A percentile compares a stretch with the other conserved stretches of the same genome.
Evolutionary conservation across 495 filamentous ascomycete genomes (phyloP).

Genomic region (Acidomyces sp.): DNA sequence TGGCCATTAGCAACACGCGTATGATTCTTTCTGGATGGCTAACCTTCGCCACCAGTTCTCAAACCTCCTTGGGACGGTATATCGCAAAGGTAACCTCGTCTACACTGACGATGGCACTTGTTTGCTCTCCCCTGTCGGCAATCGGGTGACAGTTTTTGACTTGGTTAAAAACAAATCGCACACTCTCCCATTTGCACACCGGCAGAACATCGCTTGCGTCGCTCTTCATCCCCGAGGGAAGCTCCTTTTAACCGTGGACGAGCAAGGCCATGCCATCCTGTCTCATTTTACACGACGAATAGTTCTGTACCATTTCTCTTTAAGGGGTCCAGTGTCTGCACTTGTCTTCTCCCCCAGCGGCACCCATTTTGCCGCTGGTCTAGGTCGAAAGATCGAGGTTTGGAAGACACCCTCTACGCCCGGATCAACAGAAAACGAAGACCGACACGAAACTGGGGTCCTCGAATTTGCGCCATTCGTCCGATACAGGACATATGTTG

Average conservation of each 20-base stretch:
- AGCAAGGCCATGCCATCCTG: conserved; percentile 85
- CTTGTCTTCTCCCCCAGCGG: conserved; percentile 88
- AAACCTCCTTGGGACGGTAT: conserved; percentile 91
- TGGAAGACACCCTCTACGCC: conserved; percentile 91
- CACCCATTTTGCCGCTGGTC: conserved; percentile 71
- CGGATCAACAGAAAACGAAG: conserved; percentile 43
- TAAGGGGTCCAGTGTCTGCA: conserved; percentile 67
- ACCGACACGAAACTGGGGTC: conserved; percentile 41
- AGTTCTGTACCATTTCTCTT: conserved; percentile 83
- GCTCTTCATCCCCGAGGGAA: conserved; percentile 82
- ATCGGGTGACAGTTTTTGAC: conserved; percentile 90
- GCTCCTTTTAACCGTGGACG: conserved; percentile 79
- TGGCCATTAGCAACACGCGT: conserved; percentile 10
- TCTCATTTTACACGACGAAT: conserved; percentile 78
- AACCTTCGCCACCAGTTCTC: too few species aligned
- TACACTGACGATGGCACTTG: conserved; percentile 95
- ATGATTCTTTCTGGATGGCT: too few species aligned
- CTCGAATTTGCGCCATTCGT: conserved; percentile 93
- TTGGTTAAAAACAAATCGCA: conserved; percentile 92
- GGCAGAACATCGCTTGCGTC: conserved; percentile 78
- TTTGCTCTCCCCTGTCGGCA: conserved; percentile 93
- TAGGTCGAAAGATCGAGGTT: conserved; percentile 75
- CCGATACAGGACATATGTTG: conserved; percentile 67
- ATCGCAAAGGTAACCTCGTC: conserved; percentile 88
- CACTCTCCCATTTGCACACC: conserved; percentile 86